Base-by-base conservation (phyloP, 2,329 filamentous ascomycete genomes). In the Zalaria obscura region DNA sequence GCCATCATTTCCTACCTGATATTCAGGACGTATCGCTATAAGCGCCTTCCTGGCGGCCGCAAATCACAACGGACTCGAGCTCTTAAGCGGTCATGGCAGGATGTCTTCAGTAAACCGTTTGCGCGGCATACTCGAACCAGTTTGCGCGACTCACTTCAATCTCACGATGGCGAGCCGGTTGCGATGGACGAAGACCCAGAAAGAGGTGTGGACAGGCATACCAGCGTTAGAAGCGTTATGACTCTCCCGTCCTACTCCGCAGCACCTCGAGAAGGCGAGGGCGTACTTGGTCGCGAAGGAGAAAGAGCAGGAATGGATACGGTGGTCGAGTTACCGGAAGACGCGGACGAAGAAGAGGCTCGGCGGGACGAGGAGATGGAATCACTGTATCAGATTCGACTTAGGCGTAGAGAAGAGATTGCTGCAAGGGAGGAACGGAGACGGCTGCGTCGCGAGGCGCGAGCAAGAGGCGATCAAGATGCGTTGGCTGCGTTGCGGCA, bases 281-380 rank as follows among this genome's bases (percentile, higher is more conserved):
- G 80, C 50, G 78, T 95, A 1, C 70, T 96, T 38, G 91, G 79
- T 5, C 75, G 88, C 4, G 91, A 93, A 60, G 91, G 91, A 39
- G 91, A 98, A 58, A 75, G 91, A 45, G 89, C 73, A 40, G 91
- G 91, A 5, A 86, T 98, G 52, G 91, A 98, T 53, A 75, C 84
- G 3, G 87, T 98, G 0, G 65, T 96, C 8, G 88, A 95, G 58
- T 76, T 83, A 49, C 88, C 88, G 0, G 80, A 84, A 55, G 85
- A 81, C 0, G 72, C 69, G 5, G 84, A 93, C 40, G 82, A 87
- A 41, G 78, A 93, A 49, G 86, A 93, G 57, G 63, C 65, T 2
- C 66, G 86, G 40, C 74, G 91, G 8, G 87, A 96, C 48, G 76
- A 85, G 27, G 85, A 95, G 59, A 96, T 96, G 91, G 83, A 91